Evolutionary conservation across 345 rosid genomes (phyloP), one percentile per base, ranked within the genome.

Genomic region (Laguncularia racemosa): DNA sequence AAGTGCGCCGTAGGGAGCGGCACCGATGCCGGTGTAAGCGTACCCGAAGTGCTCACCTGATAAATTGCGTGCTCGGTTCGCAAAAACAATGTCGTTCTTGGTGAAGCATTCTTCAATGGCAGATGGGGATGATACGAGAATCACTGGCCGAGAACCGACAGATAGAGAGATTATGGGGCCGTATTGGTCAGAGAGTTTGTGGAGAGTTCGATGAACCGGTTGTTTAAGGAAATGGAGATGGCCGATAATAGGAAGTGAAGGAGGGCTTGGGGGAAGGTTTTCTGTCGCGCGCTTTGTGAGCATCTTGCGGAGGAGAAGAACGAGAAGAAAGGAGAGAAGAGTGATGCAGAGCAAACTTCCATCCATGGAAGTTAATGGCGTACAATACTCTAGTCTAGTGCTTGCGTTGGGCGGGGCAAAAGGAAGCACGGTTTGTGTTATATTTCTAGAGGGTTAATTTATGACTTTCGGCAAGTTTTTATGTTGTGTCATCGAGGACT

Each of bases 71-170:
- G 70, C 65, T 9, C 67, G 60, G 55, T 60, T 60, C 15, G 75
- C 69, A 46, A 67, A 62, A 57, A 52, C 20, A 47, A 60, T 20
- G 53, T 67, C 66, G 15, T 70, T 67, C 50, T 47, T 54, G 16
- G 67, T 67, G 46, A 67, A 67, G 55, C 70, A 71, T 26, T 69
- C 73, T 38, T 63, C 70, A 1, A 55, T 55, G 0, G 64, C 72
- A 0, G 53, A 20, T 5, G 50, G 44, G 16, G 70, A 52, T 44
- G 59, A 56, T 12, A 69, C 43, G 14, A 66, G 69, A 0, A 64
- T 48, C n/a, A 18, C 63, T 2, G 52, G 59, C 48, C 67, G 46
- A 12, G 48, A 51, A 12, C 71, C 71, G 8, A 66, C 17, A 26
- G 38, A 46, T 46, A 66, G 60, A 20, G 47, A 44, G 33, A 71